Conservation (phyloP, 305 asterid genomes). For the Fraxinus platypoda region DNA sequence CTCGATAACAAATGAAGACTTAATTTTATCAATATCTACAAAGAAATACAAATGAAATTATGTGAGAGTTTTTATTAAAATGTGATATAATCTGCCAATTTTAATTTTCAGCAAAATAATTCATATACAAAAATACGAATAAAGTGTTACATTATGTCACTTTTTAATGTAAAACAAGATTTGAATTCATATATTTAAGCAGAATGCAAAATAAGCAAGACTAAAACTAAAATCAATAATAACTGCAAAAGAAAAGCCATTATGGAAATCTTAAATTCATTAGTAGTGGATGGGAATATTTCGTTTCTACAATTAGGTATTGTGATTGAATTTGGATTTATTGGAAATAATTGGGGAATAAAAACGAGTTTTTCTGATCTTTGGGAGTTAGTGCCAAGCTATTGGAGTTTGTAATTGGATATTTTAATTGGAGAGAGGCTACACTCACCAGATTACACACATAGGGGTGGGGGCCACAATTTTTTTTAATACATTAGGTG, state of each 20-base stretch:
- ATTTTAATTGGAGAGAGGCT: too few relatives aligned
- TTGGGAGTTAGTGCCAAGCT: neutral
- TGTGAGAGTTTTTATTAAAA: too few relatives aligned
- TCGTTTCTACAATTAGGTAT: neutral
- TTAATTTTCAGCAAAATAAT: neutral
- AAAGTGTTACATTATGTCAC: neutral
- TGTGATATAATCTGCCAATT: neutral
- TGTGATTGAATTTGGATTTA: neutral
- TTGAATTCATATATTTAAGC: neutral
- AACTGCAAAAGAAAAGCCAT: too few relatives aligned
- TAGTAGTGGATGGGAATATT: slow-evolving; percentile 10
- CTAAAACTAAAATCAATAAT: neutral
- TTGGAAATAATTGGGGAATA: neutral
- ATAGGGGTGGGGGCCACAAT: too few relatives aligned
- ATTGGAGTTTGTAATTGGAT: neutral
- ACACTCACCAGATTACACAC: too few relatives aligned
- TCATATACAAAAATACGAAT: neutral
- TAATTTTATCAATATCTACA: too few relatives aligned
- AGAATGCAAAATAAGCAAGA: neutral
- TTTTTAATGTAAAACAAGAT: too few relatives aligned
- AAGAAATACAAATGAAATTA: neutral
- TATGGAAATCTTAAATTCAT: slow-evolving; percentile 49
- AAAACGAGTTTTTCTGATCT: neutral
- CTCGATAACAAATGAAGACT: too few relatives aligned
- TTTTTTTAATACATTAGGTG: too few relatives aligned